Percentiles rank a stretch among this genome's conserved stretches.
Evolutionary conservation across 2,329 filamentous ascomycete genomes (phyloP).

Genomic region (Rhinocladiella mackenziei): DNA sequence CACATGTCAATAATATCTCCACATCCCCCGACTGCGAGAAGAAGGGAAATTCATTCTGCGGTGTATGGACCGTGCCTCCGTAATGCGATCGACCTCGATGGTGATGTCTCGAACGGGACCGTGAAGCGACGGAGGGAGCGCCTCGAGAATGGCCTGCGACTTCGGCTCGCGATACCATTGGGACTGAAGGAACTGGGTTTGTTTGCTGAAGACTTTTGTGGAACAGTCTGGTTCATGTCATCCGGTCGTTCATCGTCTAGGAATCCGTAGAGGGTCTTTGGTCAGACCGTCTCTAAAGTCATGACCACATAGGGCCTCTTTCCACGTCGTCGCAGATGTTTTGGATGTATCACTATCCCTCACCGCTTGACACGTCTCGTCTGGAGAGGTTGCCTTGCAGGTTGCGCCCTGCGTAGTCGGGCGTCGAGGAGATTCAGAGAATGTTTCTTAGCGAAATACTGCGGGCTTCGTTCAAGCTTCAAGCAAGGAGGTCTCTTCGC

Average conservation of each 20-base stretch:
- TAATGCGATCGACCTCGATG: slow-evolving; percentile 80
- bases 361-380: slow-evolving; percentile 5
- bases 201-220: not conserved
- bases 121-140: slow-evolving; percentile 62
- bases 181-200: not conserved
- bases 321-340: not conserved
- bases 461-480: too few relatives aligned
- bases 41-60: slow-evolving; percentile 87
- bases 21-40: slow-evolving; percentile 90
- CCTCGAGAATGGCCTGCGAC: slow-evolving; percentile 50
- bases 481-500: too few relatives aligned
- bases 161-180: slow-evolving; percentile 45
- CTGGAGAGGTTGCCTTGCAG: slow-evolving; percentile 3
- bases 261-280: not conserved
- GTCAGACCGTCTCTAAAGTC: not conserved
- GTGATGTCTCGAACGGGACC: slow-evolving; percentile 53
- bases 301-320: not conserved
- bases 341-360: not conserved
- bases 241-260: not conserved
- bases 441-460: slow-evolving; percentile 1
- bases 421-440: slow-evolving; percentile 1
- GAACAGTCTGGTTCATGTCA: not conserved
- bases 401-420: slow-evolving; percentile 2
- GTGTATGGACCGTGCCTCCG: slow-evolving; percentile 65
- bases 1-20: slow-evolving; percentile 73